Percentiles rank a stretch among this genome's conserved stretches.
These are phyloP conservation scores for Penicillium freii DNA, from an alignment of 2,329 filamentous ascomycete genomes.

Conservation along the genomic window DNA sequence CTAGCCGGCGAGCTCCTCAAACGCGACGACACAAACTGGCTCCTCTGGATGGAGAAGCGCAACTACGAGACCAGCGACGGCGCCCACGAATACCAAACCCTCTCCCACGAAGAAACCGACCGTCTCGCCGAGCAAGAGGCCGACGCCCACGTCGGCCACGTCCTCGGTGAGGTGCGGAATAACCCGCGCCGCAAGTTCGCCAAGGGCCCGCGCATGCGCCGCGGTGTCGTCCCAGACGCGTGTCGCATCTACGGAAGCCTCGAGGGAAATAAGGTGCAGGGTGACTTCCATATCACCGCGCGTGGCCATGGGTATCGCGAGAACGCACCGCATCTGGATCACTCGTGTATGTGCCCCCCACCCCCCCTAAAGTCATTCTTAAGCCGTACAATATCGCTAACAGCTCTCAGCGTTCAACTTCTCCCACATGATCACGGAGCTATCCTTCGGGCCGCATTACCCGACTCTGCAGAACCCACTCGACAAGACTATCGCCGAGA, in stretches of 20 bases:
- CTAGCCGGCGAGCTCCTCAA: slow-evolving; percentile 72
- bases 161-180: slow-evolving; percentile 69
- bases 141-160: slow-evolving; percentile 89
- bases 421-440: slow-evolving; percentile 90
- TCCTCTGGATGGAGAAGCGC: slow-evolving; percentile 72
- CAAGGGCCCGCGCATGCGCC: slow-evolving; percentile 69
- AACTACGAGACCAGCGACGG: slow-evolving; percentile 55
- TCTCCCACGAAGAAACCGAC: slow-evolving; percentile 63
- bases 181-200: slow-evolving; percentile 64
- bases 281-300: slow-evolving; percentile 96
- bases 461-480: slow-evolving; percentile 90
- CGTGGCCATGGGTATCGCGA: slow-evolving; percentile 92
- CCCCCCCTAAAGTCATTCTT: background rate
- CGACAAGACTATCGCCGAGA: slow-evolving; percentile 80
- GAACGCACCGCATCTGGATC: slow-evolving; percentile 75
- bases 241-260: slow-evolving; percentile 88
- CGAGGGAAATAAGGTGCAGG: slow-evolving; percentile 94
- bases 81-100: slow-evolving; percentile 55
- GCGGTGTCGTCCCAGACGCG: slow-evolving; percentile 61
- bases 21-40: slow-evolving; percentile 76
- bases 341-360: slow-evolving; percentile 59
- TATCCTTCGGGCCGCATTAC: slow-evolving; percentile 97
- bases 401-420: slow-evolving; percentile 79
- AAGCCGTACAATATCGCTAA: background rate
- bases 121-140: slow-evolving; percentile 51